phyloP scores from a whole-genome alignment of 352 stramenopile genomes.

The Pythium myriotylum region DNA sequence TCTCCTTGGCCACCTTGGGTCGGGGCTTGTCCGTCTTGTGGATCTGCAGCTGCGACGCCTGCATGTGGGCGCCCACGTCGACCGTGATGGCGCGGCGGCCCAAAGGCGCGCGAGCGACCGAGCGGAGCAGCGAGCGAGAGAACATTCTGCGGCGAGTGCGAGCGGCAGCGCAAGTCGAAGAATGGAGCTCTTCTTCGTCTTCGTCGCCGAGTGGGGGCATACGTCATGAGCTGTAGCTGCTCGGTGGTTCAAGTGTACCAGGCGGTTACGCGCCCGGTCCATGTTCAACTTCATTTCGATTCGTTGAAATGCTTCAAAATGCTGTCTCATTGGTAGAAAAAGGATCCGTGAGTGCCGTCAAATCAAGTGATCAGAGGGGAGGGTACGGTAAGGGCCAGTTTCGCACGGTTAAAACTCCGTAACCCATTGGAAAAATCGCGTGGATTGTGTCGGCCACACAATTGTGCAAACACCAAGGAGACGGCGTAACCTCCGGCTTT shows the following conservation, averaged over 20 bases:
- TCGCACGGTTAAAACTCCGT: background rate
- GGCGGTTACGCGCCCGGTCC: conserved; percentile 10
- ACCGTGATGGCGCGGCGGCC: conserved; percentile 32
- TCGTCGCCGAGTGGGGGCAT: no score
- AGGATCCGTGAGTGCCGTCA: conserved; percentile 3
- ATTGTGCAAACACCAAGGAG: conserved; percentile 18
- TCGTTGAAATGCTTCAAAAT: background rate
- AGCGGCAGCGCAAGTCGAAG: background rate
- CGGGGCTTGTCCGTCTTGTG: conserved; percentile 43
- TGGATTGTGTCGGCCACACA: conserved; percentile 21
- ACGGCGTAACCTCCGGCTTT: conserved; percentile 8
- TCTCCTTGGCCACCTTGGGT: conserved; percentile 76
- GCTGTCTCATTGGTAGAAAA: conserved; percentile 7
- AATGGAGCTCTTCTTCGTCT: conserved; percentile 5
- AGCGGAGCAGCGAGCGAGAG: conserved; percentile 15
- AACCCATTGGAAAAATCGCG: conserved; percentile 2
- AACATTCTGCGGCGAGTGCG: conserved; percentile 11
- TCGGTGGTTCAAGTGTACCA: conserved; percentile 10
- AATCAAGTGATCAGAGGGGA: conserved; percentile 10
- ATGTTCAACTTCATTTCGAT: conserved; percentile 27
- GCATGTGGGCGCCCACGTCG: conserved; percentile 32
- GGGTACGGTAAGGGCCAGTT: background rate
- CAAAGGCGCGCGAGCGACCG: conserved; percentile 3
- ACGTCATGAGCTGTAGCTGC: conserved; percentile 14
- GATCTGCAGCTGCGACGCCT: conserved; percentile 48